A percentile compares a stretch with the other conserved stretches of the same genome.
These are phyloP conservation scores for Fusarium luffae DNA, from an alignment of 2,329 filamentous ascomycete genomes.

Conservation along the genomic window DNA sequence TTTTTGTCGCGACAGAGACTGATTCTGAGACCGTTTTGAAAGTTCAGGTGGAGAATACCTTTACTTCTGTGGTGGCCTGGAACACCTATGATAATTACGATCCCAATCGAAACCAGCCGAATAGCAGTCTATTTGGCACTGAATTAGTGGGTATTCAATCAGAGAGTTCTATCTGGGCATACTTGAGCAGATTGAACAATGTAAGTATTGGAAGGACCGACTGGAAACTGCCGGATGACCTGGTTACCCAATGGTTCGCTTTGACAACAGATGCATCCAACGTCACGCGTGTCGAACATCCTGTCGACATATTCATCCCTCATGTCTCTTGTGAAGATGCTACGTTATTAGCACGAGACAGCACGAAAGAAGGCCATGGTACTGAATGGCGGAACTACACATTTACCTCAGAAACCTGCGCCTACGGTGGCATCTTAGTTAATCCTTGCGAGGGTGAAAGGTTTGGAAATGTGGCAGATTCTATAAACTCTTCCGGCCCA, in stretches of 20 bases:
- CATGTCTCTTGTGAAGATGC: background rate
- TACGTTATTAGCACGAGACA: background rate
- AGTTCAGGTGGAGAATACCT: too few species aligned
- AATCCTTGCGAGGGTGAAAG: too few species aligned
- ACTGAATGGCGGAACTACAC: background rate
- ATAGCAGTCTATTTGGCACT: too few species aligned
- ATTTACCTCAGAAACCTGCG: background rate
- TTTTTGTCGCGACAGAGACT: background rate
- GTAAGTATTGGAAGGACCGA: background rate
- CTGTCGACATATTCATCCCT: background rate
- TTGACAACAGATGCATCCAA: background rate
- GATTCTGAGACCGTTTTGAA: too few species aligned
- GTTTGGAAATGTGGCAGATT: too few species aligned
- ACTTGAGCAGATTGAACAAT: background rate
- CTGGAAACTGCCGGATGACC: background rate
- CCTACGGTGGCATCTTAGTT: background rate
- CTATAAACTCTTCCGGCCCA: too few species aligned
- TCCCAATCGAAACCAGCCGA: too few species aligned
- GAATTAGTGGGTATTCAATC: background rate
- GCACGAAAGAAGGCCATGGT: too few species aligned
- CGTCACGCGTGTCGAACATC: background rate
- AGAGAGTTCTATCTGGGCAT: background rate
- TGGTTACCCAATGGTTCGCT: background rate
- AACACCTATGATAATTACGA: too few species aligned
- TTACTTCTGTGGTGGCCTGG: too few species aligned